Evolutionary conservation across 169 alveolate genomes (phyloP).

Genomic region (Babesia bigemina): DNA sequence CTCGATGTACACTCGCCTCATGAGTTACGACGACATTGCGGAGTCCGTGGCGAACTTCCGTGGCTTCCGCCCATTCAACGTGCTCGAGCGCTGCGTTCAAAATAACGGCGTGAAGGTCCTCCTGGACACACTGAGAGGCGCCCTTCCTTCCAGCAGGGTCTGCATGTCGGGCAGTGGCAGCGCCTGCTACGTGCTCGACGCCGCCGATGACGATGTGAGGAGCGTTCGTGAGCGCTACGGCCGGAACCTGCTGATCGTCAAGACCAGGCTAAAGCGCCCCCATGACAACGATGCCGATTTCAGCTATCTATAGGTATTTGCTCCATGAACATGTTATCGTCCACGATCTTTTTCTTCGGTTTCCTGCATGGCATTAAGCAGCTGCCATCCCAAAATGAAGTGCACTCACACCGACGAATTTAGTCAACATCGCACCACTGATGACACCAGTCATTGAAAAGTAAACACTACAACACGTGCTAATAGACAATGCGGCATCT

Average conservation of each 20-base stretch:
- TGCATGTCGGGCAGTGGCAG: constrained; percentile 68
- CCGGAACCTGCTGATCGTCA: constrained; percentile 49
- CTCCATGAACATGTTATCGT: not conserved
- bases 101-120: constrained; percentile 25
- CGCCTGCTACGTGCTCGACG: constrained; percentile 46
- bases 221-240: constrained; percentile 28
- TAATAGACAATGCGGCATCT: too few species aligned
- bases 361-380: not conserved
- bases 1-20: not conserved
- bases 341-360: not conserved
- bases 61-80: constrained; percentile 30
- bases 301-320: constrained; percentile 28
- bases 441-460: too few species aligned
- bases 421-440: too few species aligned
- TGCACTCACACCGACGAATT: too few species aligned
- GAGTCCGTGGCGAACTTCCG: constrained; percentile 7
- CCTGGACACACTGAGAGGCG: not conserved
- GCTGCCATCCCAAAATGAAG: too few species aligned
- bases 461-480: too few species aligned
- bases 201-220: constrained; percentile 27
- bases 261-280: constrained; percentile 44
- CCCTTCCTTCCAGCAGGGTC: not conserved
- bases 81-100: constrained; percentile 40
- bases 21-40: not conserved
- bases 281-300: constrained; percentile 27